phyloP scores from a whole-genome alignment of 1,284 basidiomycete genomes.

The Apiotrichum domesticum region DNA sequence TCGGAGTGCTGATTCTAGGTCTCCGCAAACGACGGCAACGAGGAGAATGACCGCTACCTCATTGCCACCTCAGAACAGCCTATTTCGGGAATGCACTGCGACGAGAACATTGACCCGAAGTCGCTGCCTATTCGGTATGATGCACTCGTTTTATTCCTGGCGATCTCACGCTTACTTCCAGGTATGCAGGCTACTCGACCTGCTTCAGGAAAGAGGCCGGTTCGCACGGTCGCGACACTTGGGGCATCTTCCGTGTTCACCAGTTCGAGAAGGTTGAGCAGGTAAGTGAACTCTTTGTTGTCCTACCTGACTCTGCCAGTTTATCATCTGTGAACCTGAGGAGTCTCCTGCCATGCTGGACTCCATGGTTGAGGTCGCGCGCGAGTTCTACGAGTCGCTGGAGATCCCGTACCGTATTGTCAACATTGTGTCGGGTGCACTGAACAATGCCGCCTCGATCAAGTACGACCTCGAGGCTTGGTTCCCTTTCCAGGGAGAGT shows the following conservation, averaged over 20 bases:
- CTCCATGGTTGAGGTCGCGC: conserved; percentile 78
- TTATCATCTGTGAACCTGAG: conserved; percentile 88
- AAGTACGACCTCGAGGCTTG: conserved; percentile 98
- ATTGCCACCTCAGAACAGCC: conserved; percentile 99
- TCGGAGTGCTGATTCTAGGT: conserved; percentile 52
- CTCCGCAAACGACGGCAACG: conserved; percentile 53
- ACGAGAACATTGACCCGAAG: conserved; percentile 96
- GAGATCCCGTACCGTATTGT: conserved; percentile 87
- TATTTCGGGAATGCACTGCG: conserved; percentile 88
- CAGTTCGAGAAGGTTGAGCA: conserved; percentile 99
- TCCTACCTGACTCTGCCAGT: conserved; percentile 50
- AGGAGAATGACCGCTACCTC: conserved; percentile 95
- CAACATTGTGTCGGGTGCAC: conserved; percentile 89
- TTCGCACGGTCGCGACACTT: conserved; percentile 93
- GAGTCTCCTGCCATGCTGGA: conserved; percentile 94
- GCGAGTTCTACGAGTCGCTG: conserved; percentile 93
- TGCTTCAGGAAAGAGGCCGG: conserved; percentile 99
- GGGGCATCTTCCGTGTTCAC: conserved; percentile 99
- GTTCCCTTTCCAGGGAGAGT: conserved; percentile 96
- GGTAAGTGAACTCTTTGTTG: conserved; percentile 25
- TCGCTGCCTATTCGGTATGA: conserved; percentile 80
- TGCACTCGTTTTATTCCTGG: no score
- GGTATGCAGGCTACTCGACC: conserved; percentile 66
- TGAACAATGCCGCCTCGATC: conserved; percentile 94
- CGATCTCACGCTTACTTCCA: conserved; percentile 10